A percentile compares a stretch with the other conserved stretches of the same genome.
These are phyloP conservation scores for Berberis thunbergii DNA, from an alignment of 164 flowering plant species.

Conservation along the genomic window DNA sequence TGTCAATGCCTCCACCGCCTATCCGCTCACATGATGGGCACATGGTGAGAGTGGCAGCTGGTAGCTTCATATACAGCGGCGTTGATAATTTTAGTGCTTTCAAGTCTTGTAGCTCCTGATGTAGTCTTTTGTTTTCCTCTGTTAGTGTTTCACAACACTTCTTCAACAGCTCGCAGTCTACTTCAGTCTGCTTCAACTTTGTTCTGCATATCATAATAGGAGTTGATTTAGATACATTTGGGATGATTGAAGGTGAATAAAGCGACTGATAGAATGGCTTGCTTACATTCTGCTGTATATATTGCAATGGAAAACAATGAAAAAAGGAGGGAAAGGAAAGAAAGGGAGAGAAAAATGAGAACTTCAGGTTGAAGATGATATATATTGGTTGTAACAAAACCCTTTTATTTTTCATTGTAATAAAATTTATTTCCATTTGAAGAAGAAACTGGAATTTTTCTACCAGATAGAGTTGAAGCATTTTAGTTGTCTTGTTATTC, in stretches of 20 bases:
- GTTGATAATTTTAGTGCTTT: conserved; percentile 7
- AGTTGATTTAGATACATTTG: neutral
- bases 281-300: no score
- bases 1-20: neutral
- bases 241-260: neutral
- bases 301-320: no score
- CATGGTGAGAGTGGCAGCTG: conserved; percentile 13
- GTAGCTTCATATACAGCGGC: conserved; percentile 8
- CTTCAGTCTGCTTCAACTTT: conserved; percentile 14
- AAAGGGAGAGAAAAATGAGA: no score
- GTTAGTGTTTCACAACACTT: conserved; percentile 10
- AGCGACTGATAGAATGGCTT: no score
- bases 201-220: conserved; percentile 1
- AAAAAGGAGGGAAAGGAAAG: no score
- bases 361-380: no score
- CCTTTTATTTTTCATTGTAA: no score
- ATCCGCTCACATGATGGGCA: conserved; percentile 17
- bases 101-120: conserved; percentile 12
- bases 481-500: no score
- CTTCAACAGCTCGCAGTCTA: conserved; percentile 11
- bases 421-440: no score
- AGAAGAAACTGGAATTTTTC: no score
- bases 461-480: no score
- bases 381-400: no score
- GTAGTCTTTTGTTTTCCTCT: conserved; percentile 10